Base-by-base conservation (phyloP, 495 filamentous ascomycete genomes). In the Lasiosphaeriaceae sp. region DNA sequence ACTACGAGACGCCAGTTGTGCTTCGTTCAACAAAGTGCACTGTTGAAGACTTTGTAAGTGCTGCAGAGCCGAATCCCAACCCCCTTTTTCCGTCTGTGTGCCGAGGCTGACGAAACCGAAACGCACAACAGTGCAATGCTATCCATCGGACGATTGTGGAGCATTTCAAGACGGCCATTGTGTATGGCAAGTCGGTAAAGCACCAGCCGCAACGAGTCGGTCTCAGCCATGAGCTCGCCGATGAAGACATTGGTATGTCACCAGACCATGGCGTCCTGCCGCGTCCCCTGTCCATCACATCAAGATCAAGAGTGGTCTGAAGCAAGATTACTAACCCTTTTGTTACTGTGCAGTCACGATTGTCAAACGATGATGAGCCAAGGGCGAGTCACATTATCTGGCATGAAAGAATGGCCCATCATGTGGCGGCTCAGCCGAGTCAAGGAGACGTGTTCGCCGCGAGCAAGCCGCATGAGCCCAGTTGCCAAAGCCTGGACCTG, bases 181-280 rank as follows among this genome's bases (percentile, higher is more conserved):
- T 98, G 47, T 98, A 97, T 73, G 94, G 94, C 50, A 90, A 90
- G 64, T 96, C 92, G 41, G 94, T 98, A 37, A 97, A 96, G 81
- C 94, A 98, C 77, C 94, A 98, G 75, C 94, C 94, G 59, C 95
- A 97, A 76, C 83, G 91, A 58, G 94, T 98, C 57, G 94, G 94
- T 54, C 81, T 98, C 56, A 74, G 84, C 20, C 94, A 98, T 72
- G 90, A 96, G 78, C 79, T 98, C 64, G 89, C 83, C 47, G 94
- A 98, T 73, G 94, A 97, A 75, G 94, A 98, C 75, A 96, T 98
- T 71, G 89, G 93, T 96, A 81, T 76, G 87, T 83, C 29, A 31
- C 9, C 41, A n/a, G n/a, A n/a, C 39, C 56, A 6, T 21, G 26
- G 3, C 26, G 4, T 31, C 26, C 26, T 31, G n/a, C n/a, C n/a